Evolutionary conservation across 345 rosid species (phyloP).

Genomic region (Gossypium bickii): DNA sequence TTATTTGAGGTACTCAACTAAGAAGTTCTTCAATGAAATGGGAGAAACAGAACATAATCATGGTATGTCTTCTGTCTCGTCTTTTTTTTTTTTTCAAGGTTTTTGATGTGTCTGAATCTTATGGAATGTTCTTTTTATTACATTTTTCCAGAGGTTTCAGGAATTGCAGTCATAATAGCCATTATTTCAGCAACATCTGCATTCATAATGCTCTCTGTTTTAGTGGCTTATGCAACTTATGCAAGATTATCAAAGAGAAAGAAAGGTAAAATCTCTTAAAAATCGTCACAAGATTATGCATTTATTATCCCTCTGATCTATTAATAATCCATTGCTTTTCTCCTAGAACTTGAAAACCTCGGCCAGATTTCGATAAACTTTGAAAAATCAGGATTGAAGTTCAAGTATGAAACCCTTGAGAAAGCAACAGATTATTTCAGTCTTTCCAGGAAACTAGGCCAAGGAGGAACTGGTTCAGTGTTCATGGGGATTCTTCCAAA

Average conservation of each 20-base stretch:
- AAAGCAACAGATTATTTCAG: slow-evolving; percentile 52
- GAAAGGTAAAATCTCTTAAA: slow-evolving; percentile 27
- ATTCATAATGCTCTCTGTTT: slow-evolving; percentile 28
- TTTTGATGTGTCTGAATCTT: neutral
- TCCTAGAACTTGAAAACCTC: slow-evolving; percentile 5
- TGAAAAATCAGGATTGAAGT: slow-evolving; percentile 26
- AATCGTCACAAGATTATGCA: neutral
- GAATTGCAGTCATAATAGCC: slow-evolving; percentile 23
- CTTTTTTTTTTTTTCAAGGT: neutral
- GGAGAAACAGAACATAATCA: slow-evolving; percentile 13
- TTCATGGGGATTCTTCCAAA: slow-evolving; percentile 40
- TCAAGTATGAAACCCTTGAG: slow-evolving; percentile 50
- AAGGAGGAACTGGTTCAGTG: slow-evolving; percentile 55
- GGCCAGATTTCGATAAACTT: slow-evolving; percentile 21
- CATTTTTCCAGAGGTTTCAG: slow-evolving; percentile 24
- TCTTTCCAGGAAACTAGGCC: slow-evolving; percentile 40
- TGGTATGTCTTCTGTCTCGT: slow-evolving; percentile 28
- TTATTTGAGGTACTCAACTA: slow-evolving; percentile 39
- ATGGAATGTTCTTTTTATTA: neutral
- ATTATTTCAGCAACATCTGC: slow-evolving; percentile 32
- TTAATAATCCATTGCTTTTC: neutral
- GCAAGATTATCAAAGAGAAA: slow-evolving; percentile 25
- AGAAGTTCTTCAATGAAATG: slow-evolving; percentile 25
- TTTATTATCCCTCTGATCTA: neutral
- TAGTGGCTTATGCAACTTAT: slow-evolving; percentile 28